Percentiles rank a stretch among this genome's conserved stretches.
These are phyloP conservation scores for Boletus pseudopeckii DNA, from an alignment of 768 basidiomycete genomes.

Conservation along the genomic window DNA sequence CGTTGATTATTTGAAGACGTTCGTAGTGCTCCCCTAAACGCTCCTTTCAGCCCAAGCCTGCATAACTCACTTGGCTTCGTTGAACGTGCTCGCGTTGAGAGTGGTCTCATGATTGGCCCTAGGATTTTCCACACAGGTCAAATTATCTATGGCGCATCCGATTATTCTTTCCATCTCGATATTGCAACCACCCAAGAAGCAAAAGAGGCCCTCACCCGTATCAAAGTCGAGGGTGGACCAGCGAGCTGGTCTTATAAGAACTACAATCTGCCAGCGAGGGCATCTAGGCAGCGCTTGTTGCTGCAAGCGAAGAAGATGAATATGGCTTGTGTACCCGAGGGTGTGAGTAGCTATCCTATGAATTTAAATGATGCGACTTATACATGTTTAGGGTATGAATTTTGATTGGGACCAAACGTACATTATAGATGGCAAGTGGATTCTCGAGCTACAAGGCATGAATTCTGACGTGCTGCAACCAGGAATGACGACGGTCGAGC, in stretches of 20 bases:
- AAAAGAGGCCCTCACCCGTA: constrained; percentile 58
- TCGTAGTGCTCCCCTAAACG: neutral
- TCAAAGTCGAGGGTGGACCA: constrained; percentile 70
- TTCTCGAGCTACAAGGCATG: neutral
- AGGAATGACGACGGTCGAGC: constrained; percentile 80
- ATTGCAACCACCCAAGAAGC: constrained; percentile 62
- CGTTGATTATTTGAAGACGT: constrained; percentile 9
- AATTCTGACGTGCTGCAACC: neutral
- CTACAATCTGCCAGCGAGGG: constrained; percentile 66
- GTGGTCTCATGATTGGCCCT: constrained; percentile 65
- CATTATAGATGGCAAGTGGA: constrained; percentile 63
- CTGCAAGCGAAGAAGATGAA: constrained; percentile 56
- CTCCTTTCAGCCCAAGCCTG: constrained; percentile 52
- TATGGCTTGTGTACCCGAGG: constrained; percentile 74
- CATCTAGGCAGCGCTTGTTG: constrained; percentile 64
- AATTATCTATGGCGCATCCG: constrained; percentile 44
- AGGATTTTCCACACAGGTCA: constrained; percentile 70
- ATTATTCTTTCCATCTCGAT: constrained; percentile 62
- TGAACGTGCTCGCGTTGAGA: constrained; percentile 66
- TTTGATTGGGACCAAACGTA: constrained; percentile 78
- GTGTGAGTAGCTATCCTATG: constrained; percentile 34
- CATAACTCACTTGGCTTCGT: constrained; percentile 58
- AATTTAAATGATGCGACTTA: neutral
- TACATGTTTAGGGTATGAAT: constrained; percentile 57
- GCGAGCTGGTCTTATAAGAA: constrained; percentile 76